Base-by-base conservation (phyloP, 305 asterid genomes). In the Solanum aculeatissimum region DNA sequence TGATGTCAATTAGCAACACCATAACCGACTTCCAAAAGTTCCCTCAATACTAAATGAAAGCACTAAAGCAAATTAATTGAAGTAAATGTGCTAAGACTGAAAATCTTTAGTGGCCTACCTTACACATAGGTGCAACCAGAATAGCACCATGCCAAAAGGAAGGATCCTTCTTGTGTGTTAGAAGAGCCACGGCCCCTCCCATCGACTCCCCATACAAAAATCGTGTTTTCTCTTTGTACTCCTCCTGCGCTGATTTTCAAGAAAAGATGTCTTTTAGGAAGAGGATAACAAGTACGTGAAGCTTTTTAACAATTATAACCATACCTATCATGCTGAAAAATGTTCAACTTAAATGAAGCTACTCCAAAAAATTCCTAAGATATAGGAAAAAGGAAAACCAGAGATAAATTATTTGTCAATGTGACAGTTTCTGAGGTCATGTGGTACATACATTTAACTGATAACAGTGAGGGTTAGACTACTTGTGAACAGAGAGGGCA, bases 71-170 rank as follows among this genome's bases (percentile, higher is more conserved):
- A 10, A 13, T 72, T 7, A 9, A 43, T 21, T 43, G 18, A 27
- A 27, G 82, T 77, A 29, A 49, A 29, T 77, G 62, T 29, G 19
- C 6, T 1, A 1, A 29, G 47, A 29, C 63, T 2, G 10, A 51
- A 49, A 77, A 4, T 51, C 65, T 16, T 29, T 25, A 74, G 16
- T 43, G 42, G 23, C 68, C 80, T 81, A 95, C 99, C 98, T 96
- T 95, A 82, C 99, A 96, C 99, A 96, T 96, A 1, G 99, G 99
- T 49, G 99, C 99, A 79, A 93, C 99, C 21, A 95, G 91, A 86
- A 96, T 85, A 29, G 98, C 99, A 45, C 99, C 99, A 85, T 94
- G 93, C 98, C 98, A 96, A 91, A 93, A 96, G 83, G 80, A 35
- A 77, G 96, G 94, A 84, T 94, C 97, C 72, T 87, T 95, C 89